Percentiles rank a stretch among this genome's conserved stretches.
These are phyloP conservation scores for Ceriops tagal DNA, from an alignment of 345 rosid genomes.

Conservation along the genomic window DNA sequence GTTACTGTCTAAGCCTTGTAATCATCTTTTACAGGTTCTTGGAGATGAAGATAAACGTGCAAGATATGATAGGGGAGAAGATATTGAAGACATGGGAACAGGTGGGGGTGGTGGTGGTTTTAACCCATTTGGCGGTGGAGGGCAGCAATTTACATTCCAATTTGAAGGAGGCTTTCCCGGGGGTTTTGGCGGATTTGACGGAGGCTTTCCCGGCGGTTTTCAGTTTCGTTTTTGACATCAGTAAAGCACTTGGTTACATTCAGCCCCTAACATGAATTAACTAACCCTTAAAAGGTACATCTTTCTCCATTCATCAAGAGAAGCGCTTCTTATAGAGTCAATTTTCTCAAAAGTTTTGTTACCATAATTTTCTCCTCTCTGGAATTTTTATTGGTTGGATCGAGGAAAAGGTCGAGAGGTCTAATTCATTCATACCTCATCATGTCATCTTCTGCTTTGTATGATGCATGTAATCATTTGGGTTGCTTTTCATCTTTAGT, in stretches of 20 bases:
- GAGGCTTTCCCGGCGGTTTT: constrained; percentile 64
- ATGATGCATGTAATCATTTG: no score
- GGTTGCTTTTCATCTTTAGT: no score
- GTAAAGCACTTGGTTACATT: background rate
- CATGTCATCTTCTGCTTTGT: background rate
- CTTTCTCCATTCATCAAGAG: background rate
- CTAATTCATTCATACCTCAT: background rate
- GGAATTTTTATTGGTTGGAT: constrained; percentile 16
- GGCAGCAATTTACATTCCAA: constrained; percentile 70
- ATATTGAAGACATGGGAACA: constrained; percentile 83
- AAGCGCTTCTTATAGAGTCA: background rate
- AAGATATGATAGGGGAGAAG: constrained; percentile 93
- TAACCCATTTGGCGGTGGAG: constrained; percentile 84
- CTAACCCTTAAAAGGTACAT: constrained; percentile 9
- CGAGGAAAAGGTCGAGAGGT: constrained; percentile 5
- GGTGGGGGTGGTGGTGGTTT: constrained; percentile 68
- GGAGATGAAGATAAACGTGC: constrained; percentile 87
- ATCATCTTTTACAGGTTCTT: constrained; percentile 51
- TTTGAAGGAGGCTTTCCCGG: constrained; percentile 94
- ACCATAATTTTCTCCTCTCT: background rate
- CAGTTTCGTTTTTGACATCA: constrained; percentile 58
- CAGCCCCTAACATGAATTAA: constrained; percentile 13
- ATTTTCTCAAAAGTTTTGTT: constrained; percentile 13
- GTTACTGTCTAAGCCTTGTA: background rate
- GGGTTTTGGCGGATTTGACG: constrained; percentile 58